These are phyloP conservation scores for Mycena rebaudengoi DNA, from an alignment of 768 basidiomycete species.

Conservation along the genomic window DNA sequence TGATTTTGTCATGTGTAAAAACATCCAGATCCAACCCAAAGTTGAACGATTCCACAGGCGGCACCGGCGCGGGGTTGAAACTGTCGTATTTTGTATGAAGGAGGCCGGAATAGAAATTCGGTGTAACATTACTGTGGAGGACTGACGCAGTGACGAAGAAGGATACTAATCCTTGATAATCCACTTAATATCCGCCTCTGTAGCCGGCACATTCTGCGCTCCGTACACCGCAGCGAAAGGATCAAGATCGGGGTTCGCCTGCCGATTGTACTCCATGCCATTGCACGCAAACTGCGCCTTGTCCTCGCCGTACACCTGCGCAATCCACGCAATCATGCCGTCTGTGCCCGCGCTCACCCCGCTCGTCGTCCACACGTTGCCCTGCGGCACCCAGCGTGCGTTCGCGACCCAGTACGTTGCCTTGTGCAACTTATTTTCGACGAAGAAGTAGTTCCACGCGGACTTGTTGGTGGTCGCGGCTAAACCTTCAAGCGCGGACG, in stretches of 20 bases:
- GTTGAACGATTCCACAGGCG: too few relatives aligned
- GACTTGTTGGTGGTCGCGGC: slow-evolving; percentile 16
- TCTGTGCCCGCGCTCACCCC: slow-evolving; percentile 17
- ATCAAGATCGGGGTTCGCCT: slow-evolving; percentile 8
- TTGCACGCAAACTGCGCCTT: slow-evolving; percentile 12
- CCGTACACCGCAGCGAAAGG: slow-evolving; percentile 18
- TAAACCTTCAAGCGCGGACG: slow-evolving; percentile 6
- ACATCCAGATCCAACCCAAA: not conserved
- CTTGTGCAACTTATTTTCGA: not conserved
- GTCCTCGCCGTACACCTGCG: slow-evolving; percentile 15
- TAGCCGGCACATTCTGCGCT: slow-evolving; percentile 11
- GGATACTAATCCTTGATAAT: slow-evolving; percentile 11
- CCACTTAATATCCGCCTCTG: slow-evolving; percentile 14
- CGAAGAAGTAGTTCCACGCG: slow-evolving; percentile 13
- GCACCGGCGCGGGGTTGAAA: too few relatives aligned
- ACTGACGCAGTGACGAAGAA: too few relatives aligned
- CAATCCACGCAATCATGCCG: slow-evolving; percentile 17
- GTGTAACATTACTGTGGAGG: slow-evolving; percentile 7
- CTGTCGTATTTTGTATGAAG: slow-evolving; percentile 4
- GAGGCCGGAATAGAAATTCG: slow-evolving; percentile 3
- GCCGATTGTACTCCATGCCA: slow-evolving; percentile 12
- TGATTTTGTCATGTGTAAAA: slow-evolving; percentile 1
- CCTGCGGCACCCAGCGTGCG: slow-evolving; percentile 14
- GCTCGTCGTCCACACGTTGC: slow-evolving; percentile 17
- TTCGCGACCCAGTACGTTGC: slow-evolving; percentile 12